Evolutionary conservation across 2,329 filamentous ascomycete genomes (phyloP), one percentile per base, ranked within the genome.

Genomic region (Monilinia aucupariae): DNA sequence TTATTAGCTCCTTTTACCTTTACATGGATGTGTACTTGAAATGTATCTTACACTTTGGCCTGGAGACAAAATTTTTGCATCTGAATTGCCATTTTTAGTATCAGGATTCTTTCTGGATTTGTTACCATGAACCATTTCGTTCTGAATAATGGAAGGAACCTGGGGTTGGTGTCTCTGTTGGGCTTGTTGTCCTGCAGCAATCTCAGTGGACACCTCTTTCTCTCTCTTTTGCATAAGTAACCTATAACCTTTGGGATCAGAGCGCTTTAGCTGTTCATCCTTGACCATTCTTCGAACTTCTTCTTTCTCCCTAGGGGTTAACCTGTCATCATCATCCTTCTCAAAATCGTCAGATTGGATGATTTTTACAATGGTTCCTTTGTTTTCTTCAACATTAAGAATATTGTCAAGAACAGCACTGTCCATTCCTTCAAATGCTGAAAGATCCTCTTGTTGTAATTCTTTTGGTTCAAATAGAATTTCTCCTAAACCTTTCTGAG

Each of bases 331-430:
- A 63, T 89, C 87, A 66, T 92, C 87, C 67, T 84, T 80, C 67
- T 89, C 86, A 67, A 91, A 91, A 0, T 87, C 87, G 68, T 93
- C 88, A 0, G 87, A 89, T 47, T 87, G 81, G 3, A 83, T 80
- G 62, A 93, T 85, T 1, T 77, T 77, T 15, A 79, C 75, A 54
- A 90, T 82, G 10, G 75, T 73, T 7, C 50, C 47, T 2, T 48
- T 41, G 4, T 45, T 43, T 25, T 39, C 22, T n/a, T 52, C 10
- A 30, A 47, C 15, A 13, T 20, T 43, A 15, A 64, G 41, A 12
- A 64, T 79, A 1, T 48, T 66, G 70, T 96, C 91, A 49, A 88
- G 74, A 3, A 87, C 82, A 2, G 75, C 66, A 7, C 77, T 75
- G 69, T 88, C 85, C 68, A 86, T 87, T 6, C 86, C 87, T 1